These are phyloP conservation scores for Stemphylium beticola DNA, from an alignment of 2,329 filamentous ascomycete genomes.

Conservation along the genomic window DNA sequence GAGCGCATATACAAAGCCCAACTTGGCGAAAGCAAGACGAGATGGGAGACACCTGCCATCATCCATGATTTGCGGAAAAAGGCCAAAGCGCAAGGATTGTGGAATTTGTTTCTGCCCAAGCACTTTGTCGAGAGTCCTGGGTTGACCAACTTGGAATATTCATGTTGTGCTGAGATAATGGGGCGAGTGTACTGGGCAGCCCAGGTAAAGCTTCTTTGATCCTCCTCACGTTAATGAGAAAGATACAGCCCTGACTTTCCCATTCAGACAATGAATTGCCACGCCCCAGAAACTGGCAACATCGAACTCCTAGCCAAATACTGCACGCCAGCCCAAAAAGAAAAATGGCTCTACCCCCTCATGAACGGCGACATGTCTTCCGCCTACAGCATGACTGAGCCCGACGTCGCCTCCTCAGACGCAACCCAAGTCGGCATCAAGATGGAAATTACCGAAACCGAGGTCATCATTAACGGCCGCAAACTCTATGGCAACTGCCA, in stretches of 20 bases:
- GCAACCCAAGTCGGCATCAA: slow-evolving; percentile 55
- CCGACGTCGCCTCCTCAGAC: slow-evolving; percentile 58
- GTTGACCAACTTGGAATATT: slow-evolving; percentile 55
- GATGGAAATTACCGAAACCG: slow-evolving; percentile 47
- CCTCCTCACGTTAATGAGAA: not conserved
- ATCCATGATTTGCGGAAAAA: slow-evolving; percentile 53
- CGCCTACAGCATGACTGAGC: slow-evolving; percentile 61
- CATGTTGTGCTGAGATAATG: slow-evolving; percentile 56
- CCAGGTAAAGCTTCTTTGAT: slow-evolving; percentile 32
- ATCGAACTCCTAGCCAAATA: slow-evolving; percentile 62
- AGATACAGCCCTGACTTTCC: not conserved
- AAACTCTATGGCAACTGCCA: slow-evolving; percentile 52
- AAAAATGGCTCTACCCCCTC: slow-evolving; percentile 57
- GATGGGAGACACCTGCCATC: slow-evolving; percentile 51
- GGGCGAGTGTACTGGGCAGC: slow-evolving; percentile 55
- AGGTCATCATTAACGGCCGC: slow-evolving; percentile 51
- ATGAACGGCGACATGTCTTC: slow-evolving; percentile 58
- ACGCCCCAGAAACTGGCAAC: slow-evolving; percentile 59
- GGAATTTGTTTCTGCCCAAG: slow-evolving; percentile 52
- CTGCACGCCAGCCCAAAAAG: slow-evolving; percentile 58
- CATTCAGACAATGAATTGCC: slow-evolving; percentile 52
- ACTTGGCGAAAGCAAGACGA: slow-evolving; percentile 30
- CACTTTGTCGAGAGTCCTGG: slow-evolving; percentile 53
- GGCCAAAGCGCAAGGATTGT: slow-evolving; percentile 50
- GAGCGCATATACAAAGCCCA: slow-evolving; percentile 54